Base-by-base conservation (phyloP, 2,329 filamentous ascomycete species). In the Fusarium sp. region DNA sequence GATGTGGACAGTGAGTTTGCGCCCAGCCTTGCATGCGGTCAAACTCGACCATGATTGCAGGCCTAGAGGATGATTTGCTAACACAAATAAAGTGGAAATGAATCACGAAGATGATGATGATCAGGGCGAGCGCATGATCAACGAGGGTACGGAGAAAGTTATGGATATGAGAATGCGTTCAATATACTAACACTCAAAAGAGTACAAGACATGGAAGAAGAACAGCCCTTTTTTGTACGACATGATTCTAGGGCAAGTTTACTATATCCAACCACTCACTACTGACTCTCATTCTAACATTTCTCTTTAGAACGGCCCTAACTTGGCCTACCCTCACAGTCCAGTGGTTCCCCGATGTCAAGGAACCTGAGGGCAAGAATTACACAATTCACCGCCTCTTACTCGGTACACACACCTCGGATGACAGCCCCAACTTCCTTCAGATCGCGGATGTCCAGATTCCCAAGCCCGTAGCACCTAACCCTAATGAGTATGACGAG, bases 181-280 rank as follows among this genome's bases (percentile, higher is more conserved):
- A 49, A 24, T 42, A 54, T 35, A 47, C 68, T 76, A 53, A 77
- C 46, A 44, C 28, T 38, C 20, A 33, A 39, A 74, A 94, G 96
- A 99, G 80, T 99, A 99, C 88, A 99, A 99, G 81, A 98, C 95
- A 71, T 99, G 96, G 96, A 99, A 99, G 87, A 99, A 99, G 86
- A 99, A 99, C 82, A 93, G 93, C 70, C 94, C 96, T 6, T 98
- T 98, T 78, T 91, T 99, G 74, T 99, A 99, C 80, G 96, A 99
- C 80, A 93, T 98, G 89, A 96, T 99, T 71, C 86, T 98, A 69
- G 94, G 90, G 90, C 90, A 80, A 71, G 63, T 47, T n/a, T 57
- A n/a, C n/a, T n/a, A 4, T 33, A 35, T 24, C 42, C 49, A 54
- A 3, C 43, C 15, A 12, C 26, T n/a, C 15, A 16, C 21, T 38